Percentiles rank a stretch among this genome's conserved stretches.
Conservation (phyloP, 805 yeast genomes). For the Millerozyma miso region DNA sequence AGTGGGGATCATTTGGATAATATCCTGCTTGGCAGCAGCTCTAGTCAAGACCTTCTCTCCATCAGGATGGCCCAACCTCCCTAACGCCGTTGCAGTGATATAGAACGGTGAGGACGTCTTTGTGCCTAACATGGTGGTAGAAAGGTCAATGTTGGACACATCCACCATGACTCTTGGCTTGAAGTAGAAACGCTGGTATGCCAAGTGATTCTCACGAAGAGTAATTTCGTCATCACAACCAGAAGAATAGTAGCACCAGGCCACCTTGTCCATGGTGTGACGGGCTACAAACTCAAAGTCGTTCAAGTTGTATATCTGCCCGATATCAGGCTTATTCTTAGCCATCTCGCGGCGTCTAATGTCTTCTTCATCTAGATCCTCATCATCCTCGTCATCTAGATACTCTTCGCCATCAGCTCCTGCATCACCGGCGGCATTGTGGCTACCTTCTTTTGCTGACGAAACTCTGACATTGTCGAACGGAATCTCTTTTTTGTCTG, state of each 20-base stretch:
- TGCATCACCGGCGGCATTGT: conserved; percentile 1
- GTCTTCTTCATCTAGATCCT: conserved; percentile 25
- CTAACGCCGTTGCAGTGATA: conserved; percentile 88
- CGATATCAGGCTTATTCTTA: conserved; percentile 59
- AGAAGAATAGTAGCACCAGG: conserved; percentile 90
- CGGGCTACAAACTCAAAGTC: conserved; percentile 89
- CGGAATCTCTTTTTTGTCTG: conserved; percentile 13
- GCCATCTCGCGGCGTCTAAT: conserved; percentile 19
- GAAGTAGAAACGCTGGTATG: conserved; percentile 84
- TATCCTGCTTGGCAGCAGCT: conserved; percentile 66
- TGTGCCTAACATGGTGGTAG: conserved; percentile 74
- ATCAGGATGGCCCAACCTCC: conserved; percentile 86
- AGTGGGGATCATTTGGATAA: conserved; percentile 90
- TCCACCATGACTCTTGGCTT: conserved; percentile 80
- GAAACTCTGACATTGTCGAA: background rate
- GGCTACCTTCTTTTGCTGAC: background rate
- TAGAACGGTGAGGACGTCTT: conserved; percentile 75
- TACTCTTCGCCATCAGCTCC: conserved; percentile 23
- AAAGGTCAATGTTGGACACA: conserved; percentile 65
- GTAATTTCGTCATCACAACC: conserved; percentile 94
- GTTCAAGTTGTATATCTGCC: conserved; percentile 67
- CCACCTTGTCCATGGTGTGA: conserved; percentile 64
- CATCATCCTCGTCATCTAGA: conserved; percentile 40
- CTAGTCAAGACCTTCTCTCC: conserved; percentile 86
- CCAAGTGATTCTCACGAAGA: conserved; percentile 83